Evolutionary conservation across 148 eudicot species (phyloP), one percentile per base, ranked within the genome.

Genomic region (Amaranthus hypochondriacus): DNA sequence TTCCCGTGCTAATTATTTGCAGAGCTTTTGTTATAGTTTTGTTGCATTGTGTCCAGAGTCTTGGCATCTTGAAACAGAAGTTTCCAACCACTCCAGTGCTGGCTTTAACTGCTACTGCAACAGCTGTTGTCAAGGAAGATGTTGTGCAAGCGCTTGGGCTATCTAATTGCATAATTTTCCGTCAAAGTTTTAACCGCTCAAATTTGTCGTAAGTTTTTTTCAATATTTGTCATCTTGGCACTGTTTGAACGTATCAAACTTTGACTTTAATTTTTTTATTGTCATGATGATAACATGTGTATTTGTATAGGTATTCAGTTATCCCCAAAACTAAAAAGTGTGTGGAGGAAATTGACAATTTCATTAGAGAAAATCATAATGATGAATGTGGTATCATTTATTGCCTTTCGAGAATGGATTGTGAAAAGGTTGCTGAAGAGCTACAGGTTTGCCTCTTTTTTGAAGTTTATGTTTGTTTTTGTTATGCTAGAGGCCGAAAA

Each of bases 111-210:
- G 99, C 99, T 48, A 95, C 99, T 56, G 99, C 99, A 65, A 95
- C 99, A 62, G 82, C 89, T 68, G 95, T 96, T 77, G 99, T 95
- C 44, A 95, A 92, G 81, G 99, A 95, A 77, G 99, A 95, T 89
- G 99, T 95, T 76, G 99, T 95, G 81, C 99, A 92, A 79, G 99
- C 99, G 75, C 97, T 95, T 75, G 99, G 97, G 79, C 97, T 95
- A 65, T 82, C 85, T 64, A 87, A 95, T 73, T 95, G 99, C 83
- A 81, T 95, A 79, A 81, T 95, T 72, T 95, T 95, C 73, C 85
- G 97, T 53, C 99, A 95, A 81, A 95, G 99, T 85, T 95, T 95
- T 76, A 95, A 95, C 75, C 97, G 99, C 14, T 92, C 99, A 42
- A 95, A 95, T 82, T 82, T 95, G 77, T 70, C 85, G 99, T 92